Evolutionary conservation across 2,329 filamentous ascomycete genomes (phyloP).

Genomic region (Alternaria ventricosa): DNA sequence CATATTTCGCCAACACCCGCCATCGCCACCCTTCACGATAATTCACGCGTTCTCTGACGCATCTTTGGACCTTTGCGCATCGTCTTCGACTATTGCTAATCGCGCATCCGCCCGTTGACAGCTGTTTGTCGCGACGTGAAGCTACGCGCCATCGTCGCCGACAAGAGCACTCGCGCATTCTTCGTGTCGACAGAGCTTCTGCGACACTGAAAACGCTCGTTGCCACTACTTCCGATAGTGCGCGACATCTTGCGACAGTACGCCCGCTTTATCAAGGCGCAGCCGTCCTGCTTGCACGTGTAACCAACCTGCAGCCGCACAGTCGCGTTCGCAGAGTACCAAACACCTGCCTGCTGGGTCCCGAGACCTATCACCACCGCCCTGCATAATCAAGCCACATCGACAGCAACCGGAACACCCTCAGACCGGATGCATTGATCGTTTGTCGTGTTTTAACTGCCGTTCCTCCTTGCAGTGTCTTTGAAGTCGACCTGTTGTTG

Average conservation of each 20-base stretch:
- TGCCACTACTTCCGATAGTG: constrained; percentile 18
- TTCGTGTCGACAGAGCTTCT: constrained; percentile 26
- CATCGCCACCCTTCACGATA: constrained; percentile 9
- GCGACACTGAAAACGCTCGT: constrained; percentile 20
- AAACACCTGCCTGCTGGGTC: constrained; percentile 40
- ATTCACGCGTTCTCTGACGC: constrained; percentile 12
- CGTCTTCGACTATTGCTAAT: constrained; percentile 10
- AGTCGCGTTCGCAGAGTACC: constrained; percentile 45
- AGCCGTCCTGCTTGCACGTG: constrained; percentile 36
- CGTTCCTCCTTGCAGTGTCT: constrained; percentile 35
- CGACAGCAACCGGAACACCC: constrained; percentile 20
- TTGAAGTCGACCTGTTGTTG: constrained; percentile 22
- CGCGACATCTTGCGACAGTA: constrained; percentile 29
- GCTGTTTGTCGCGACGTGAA: constrained; percentile 17
- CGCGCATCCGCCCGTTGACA: constrained; percentile 13
- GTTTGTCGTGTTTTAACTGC: constrained; percentile 17
- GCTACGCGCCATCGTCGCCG: constrained; percentile 30
- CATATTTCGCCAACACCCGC: constrained; percentile 11
- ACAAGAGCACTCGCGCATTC: constrained; percentile 22
- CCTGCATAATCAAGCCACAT: constrained; percentile 34
- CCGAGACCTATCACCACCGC: constrained; percentile 27
- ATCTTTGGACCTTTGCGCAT: constrained; percentile 10
- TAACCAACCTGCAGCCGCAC: constrained; percentile 42
- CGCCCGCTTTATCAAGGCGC: constrained; percentile 25
- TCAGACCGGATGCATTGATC: constrained; percentile 18